Conservation (phyloP, 371 early-diverging fungal genomes). For the Cokeromyces recurvatus region DNA sequence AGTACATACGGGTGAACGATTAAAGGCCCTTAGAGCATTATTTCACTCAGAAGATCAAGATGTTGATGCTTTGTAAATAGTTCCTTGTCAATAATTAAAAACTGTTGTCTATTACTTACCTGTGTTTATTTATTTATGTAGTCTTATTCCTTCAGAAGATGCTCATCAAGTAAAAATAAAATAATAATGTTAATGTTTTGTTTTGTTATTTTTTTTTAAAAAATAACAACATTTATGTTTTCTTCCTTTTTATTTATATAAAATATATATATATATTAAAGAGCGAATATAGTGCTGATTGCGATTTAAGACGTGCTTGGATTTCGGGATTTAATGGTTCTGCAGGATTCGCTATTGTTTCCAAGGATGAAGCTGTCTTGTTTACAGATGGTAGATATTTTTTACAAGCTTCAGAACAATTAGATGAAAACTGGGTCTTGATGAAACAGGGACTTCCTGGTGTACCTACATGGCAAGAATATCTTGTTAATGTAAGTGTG, state of each 20-base stretch:
- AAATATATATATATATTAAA: no score
- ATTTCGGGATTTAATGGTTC: slow-evolving; percentile 97
- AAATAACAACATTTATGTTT: no score
- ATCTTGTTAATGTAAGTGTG: slow-evolving; percentile 55
- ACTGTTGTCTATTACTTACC: background rate
- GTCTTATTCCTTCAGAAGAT: slow-evolving; percentile 77
- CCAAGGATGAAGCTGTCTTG: slow-evolving; percentile 66
- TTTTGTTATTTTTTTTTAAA: no score
- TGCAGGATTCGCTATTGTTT: slow-evolving; percentile 87
- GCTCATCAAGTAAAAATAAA: slow-evolving; percentile 73
- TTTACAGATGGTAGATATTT: slow-evolving; percentile 99
- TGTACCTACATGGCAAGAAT: slow-evolving; percentile 88
- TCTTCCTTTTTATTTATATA: no score
- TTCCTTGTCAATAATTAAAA: background rate
- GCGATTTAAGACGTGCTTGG: slow-evolving; percentile 82
- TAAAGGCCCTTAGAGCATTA: slow-evolving; percentile 15
- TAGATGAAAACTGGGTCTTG: slow-evolving; percentile 87
- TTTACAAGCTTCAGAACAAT: slow-evolving; percentile 92
- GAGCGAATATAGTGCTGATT: slow-evolving; percentile 92
- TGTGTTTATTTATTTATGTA: background rate
- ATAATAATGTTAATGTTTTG: no score
- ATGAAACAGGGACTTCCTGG: slow-evolving; percentile 89
- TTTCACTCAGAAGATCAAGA: slow-evolving; percentile 12
- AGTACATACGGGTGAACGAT: slow-evolving; percentile 15
- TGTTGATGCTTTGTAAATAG: slow-evolving; percentile 20